phyloP scores from a whole-genome alignment of 2,329 filamentous ascomycete genomes.

The Paecilomyces niveus region DNA sequence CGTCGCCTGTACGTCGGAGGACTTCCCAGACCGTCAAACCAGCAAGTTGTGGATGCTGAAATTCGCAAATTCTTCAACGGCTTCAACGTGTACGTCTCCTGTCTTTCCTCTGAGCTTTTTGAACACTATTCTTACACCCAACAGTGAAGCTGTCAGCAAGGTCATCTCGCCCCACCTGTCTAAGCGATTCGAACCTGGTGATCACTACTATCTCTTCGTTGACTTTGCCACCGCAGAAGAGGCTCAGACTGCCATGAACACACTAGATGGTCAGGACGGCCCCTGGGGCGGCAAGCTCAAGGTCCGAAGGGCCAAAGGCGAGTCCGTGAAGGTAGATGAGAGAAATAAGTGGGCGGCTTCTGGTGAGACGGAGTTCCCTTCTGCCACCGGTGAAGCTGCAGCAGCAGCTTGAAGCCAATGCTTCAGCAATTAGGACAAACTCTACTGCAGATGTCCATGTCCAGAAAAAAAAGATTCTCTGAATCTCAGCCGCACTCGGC shows the following conservation, averaged over 20 bases:
- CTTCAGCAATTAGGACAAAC: not conserved
- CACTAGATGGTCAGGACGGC: slow-evolving; percentile 33
- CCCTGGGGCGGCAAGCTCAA: slow-evolving; percentile 34
- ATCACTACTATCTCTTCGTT: slow-evolving; percentile 61
- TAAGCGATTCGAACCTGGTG: slow-evolving; percentile 45
- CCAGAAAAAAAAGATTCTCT: not conserved
- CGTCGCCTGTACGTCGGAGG: slow-evolving; percentile 43
- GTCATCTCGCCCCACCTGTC: slow-evolving; percentile 53
- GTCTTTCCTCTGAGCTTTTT: not conserved
- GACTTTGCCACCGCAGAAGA: slow-evolving; percentile 52
- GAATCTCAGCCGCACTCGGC: not conserved
- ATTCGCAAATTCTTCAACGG: slow-evolving; percentile 39
- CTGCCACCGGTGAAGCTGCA: slow-evolving; percentile 3
- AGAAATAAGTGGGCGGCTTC: slow-evolving; percentile 15
- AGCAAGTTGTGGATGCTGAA: slow-evolving; percentile 34
- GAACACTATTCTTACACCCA: slow-evolving; percentile 2
- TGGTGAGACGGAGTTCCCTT: not conserved
- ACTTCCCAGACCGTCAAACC: slow-evolving; percentile 37
- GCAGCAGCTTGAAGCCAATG: slow-evolving; percentile 4
- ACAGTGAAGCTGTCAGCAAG: slow-evolving; percentile 42
- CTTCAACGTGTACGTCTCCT: slow-evolving; percentile 32
- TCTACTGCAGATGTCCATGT: not conserved
- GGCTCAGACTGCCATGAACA: slow-evolving; percentile 44
- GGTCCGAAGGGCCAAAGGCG: slow-evolving; percentile 34
- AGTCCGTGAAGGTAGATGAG: slow-evolving; percentile 24